Evolutionary conservation across 2,329 filamentous ascomycete genomes (phyloP), one percentile per base, ranked within the genome.

Genomic region (Paecilomyces variotii): DNA sequence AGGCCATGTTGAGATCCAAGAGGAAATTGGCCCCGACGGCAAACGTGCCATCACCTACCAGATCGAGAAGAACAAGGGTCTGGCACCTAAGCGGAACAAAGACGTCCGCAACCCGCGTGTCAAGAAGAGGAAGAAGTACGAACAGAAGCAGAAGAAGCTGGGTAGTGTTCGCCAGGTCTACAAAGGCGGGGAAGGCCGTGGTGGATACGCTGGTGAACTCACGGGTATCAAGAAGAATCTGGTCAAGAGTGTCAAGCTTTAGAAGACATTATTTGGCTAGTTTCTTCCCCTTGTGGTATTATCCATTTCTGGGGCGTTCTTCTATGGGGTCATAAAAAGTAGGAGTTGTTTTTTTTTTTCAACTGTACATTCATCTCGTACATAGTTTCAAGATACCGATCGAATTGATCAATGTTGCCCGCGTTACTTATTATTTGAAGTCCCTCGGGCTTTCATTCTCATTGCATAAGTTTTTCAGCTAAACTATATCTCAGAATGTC

Each of bases 81-180:
- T 99, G 62, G 87, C 90, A 60, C 91, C 92, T 53, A 88, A 89
- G 75, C 83, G 93, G 63, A 95, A 89, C 82, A 97, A 99, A 85
- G 92, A 96, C 67, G 88, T 91, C 59, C 82, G 93, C 63, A 99
- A 99, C 78, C 92, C 94, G 35, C 83, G 94, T 73, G 93, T 97
- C 64, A 99, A 97, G 88, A 97, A 97, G 88, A 86, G 91, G 76
- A 91, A 91, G 85, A 91, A 91, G 85, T 99, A 86, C 74, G 91
- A 95, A 72, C 88, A 91, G 75, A 97, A 96, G 83, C 89, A 93
- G 84, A 97, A 97, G 89, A 97, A 97, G 82, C 77, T 97, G 70
- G 86, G 85, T 68, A 93, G 88, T 71, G 90, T 92, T 80, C 90
- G 89, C 79, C 84, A 89, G 7, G 81, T 90, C 12, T 97, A 92